Percentiles rank a stretch among this genome's conserved stretches.
Conservation (phyloP, 495 filamentous ascomycete genomes). For the Friedmanniomyces simplex region DNA sequence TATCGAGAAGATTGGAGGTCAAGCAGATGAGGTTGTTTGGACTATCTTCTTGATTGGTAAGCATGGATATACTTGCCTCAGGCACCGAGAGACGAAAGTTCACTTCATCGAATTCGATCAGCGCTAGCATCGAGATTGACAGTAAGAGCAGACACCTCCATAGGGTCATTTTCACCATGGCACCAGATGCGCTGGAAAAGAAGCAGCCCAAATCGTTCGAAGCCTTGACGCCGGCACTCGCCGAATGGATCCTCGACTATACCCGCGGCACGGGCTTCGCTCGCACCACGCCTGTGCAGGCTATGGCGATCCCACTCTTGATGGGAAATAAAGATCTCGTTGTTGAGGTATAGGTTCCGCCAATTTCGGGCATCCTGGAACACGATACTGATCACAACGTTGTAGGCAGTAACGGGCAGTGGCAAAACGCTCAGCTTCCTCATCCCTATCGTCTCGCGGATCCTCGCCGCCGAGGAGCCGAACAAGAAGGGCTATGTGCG, state of each 20-base stretch:
- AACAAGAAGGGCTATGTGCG: conserved; percentile 81
- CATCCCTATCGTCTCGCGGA: conserved; percentile 76
- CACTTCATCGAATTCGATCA: no score
- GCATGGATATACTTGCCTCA: no score
- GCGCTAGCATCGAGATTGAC: no score
- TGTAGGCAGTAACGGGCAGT: conserved; percentile 87
- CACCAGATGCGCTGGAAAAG: background rate
- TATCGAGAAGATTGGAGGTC: no score
- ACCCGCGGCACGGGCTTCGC: conserved; percentile 74
- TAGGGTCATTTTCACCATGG: conserved; percentile 1
- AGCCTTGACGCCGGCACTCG: conserved; percentile 63
- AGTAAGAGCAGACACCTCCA: no score
- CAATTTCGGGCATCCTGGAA: no score
- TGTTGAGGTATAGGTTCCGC: no score
- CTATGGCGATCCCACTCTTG: conserved; percentile 85
- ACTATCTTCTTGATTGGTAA: no score
- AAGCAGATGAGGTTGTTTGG: no score
- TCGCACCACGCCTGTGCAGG: conserved; percentile 88
- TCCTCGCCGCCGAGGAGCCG: conserved; percentile 64
- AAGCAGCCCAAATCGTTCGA: conserved; percentile 57
- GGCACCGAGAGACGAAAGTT: no score
- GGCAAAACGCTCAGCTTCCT: conserved; percentile 91
- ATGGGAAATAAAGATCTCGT: conserved; percentile 93
- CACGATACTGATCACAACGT: no score
- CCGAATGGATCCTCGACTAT: conserved; percentile 83